A percentile compares a stretch with the other conserved stretches of the same genome.
Conservation (phyloP, 2,329 filamentous ascomycete genomes). For the Penicillium vulpinum region DNA sequence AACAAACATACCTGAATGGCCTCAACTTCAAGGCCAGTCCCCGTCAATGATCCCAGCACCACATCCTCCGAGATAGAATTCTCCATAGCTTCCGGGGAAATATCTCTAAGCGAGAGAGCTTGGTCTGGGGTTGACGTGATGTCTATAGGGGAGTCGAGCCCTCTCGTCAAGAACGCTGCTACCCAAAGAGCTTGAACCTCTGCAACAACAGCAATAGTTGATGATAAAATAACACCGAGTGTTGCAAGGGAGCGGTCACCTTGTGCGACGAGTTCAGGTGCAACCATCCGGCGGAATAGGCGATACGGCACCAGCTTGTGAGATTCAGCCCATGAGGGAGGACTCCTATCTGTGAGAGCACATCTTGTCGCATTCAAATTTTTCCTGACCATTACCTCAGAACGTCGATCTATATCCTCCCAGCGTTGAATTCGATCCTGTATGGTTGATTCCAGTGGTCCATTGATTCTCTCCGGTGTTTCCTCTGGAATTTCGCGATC, state of each 20-base stretch:
- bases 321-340: constrained; percentile 1
- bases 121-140: background rate
- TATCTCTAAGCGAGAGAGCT: background rate
- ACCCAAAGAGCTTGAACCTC: constrained; percentile 30
- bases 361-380: constrained; percentile 8
- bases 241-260: constrained; percentile 26
- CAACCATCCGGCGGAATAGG: constrained; percentile 28
- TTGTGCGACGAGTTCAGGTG: constrained; percentile 20
- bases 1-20: constrained; percentile 20
- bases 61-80: constrained; percentile 23
- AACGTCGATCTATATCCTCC: constrained; percentile 12
- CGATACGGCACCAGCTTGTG: constrained; percentile 16
- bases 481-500: background rate
- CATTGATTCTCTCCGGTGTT: constrained; percentile 1
- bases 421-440: constrained; percentile 8
- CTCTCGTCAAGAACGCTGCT: constrained; percentile 23
- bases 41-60: constrained; percentile 22
- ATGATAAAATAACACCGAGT: constrained; percentile 20
- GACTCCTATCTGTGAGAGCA: background rate
- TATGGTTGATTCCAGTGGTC: background rate
- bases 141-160: constrained; percentile 10
- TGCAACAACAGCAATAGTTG: constrained; percentile 23
- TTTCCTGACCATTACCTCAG: constrained; percentile 4
- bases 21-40: constrained; percentile 21
- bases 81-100: constrained; percentile 12